phyloP scores from a whole-genome alignment of 108 stramenopile species.

The Nitzschia inconspicua region DNA sequence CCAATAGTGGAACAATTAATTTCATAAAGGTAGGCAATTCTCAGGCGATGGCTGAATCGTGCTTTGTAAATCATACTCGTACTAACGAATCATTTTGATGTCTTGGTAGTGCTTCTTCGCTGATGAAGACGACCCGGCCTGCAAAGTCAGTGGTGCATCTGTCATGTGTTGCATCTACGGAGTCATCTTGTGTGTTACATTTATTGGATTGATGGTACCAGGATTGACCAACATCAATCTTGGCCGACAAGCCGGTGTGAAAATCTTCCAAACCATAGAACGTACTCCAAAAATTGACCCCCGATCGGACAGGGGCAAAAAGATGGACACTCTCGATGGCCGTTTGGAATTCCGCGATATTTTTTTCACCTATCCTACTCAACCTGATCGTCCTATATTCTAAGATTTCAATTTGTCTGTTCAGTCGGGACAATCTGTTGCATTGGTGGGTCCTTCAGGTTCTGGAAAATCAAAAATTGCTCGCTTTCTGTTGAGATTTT shows the following conservation, averaged over 20 bases:
- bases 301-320: background rate
- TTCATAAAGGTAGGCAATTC: too few relatives aligned
- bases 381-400: conserved; percentile 36
- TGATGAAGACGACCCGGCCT: background rate
- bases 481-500: conserved; percentile 79
- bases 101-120: too few relatives aligned
- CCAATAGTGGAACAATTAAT: conserved; percentile 1
- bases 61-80: background rate
- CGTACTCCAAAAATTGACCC: conserved; percentile 39
- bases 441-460: conserved; percentile 58
- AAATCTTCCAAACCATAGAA: conserved; percentile 38
- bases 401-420: conserved; percentile 42
- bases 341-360: conserved; percentile 43
- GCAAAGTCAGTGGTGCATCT: conserved; percentile 29
- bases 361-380: conserved; percentile 49
- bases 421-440: conserved; percentile 48
- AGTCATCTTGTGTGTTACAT: conserved; percentile 26
- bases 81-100: too few relatives aligned
- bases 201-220: conserved; percentile 39
- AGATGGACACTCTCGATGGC: background rate
- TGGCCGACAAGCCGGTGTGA: conserved; percentile 37
- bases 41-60: conserved; percentile 9
- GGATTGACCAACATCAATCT: conserved; percentile 37
- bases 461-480: conserved; percentile 56
- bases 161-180: conserved; percentile 47